Evolutionary conservation across 164 flowering plant genomes (phyloP).

Genomic region (Dillenia turbinata): DNA sequence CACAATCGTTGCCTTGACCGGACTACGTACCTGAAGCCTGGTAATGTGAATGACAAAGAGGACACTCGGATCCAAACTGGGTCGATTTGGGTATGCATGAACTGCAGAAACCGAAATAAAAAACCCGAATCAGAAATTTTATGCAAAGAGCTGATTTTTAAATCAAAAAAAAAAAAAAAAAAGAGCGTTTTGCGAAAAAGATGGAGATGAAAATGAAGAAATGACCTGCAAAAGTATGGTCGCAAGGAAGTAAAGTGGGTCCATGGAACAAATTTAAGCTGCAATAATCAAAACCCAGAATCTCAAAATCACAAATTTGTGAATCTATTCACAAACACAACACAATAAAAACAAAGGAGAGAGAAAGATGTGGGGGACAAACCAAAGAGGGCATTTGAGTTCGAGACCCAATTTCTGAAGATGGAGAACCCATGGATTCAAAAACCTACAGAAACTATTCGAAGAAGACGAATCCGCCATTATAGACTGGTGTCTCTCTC

Average conservation of each 20-base stretch:
- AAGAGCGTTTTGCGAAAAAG: no score
- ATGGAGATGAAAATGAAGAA: neutral
- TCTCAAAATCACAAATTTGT: neutral
- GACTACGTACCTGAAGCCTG: slow-evolving; percentile 21
- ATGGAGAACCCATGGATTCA: slow-evolving; percentile 48
- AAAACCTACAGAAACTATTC: slow-evolving; percentile 5
- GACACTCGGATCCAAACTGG: slow-evolving; percentile 29
- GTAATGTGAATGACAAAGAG: slow-evolving; percentile 36
- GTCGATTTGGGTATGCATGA: slow-evolving; percentile 26
- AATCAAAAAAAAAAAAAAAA: no score
- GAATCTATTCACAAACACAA: neutral
- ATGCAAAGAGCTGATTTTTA: neutral
- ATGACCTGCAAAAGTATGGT: slow-evolving; percentile 66
- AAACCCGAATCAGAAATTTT: slow-evolving; percentile 4
- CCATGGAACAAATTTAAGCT: slow-evolving; percentile 45
- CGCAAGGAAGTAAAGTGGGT: slow-evolving; percentile 58
- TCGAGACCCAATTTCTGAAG: slow-evolving; percentile 58
- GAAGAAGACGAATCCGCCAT: slow-evolving; percentile 21
- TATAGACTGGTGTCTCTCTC: neutral
- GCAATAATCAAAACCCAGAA: slow-evolving; percentile 17
- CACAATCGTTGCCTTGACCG: neutral
- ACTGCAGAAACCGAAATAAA: slow-evolving; percentile 24
- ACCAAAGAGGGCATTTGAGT: slow-evolving; percentile 69
- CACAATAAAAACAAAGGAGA: slow-evolving; percentile 2
- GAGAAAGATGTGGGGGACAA: neutral